phyloP scores from a whole-genome alignment of 1,284 basidiomycete species.

The Kalmanozyma brasiliensis region DNA sequence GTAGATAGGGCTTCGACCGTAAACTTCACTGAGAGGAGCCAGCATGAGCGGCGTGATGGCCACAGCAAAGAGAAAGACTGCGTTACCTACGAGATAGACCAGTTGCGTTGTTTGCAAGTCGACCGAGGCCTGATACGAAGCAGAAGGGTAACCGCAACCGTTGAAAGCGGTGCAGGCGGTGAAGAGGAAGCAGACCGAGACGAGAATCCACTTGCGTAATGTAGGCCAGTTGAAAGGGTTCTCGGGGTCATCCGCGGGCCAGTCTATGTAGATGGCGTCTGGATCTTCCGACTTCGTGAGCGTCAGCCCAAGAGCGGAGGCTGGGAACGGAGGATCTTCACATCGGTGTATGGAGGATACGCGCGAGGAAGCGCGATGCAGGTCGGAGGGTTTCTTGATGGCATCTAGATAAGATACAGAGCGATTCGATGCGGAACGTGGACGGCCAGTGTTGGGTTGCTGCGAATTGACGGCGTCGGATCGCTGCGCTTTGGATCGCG shows the following conservation, averaged over 20 bases:
- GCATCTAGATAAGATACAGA: conserved; percentile 36
- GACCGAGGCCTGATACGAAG: conserved; percentile 14
- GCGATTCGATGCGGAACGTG: conserved; percentile 25
- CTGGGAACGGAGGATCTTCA: conserved; percentile 32
- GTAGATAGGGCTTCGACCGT: conserved; percentile 52
- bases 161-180: conserved; percentile 57
- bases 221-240: conserved; percentile 59
- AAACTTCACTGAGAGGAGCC: conserved; percentile 54
- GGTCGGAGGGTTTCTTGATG: conserved; percentile 20
- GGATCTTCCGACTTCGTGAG: conserved; percentile 47
- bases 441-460: conserved; percentile 5
- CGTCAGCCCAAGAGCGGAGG: conserved; percentile 38
- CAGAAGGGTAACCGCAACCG: conserved; percentile 49
- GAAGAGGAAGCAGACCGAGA: conserved; percentile 48
- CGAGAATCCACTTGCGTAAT: conserved; percentile 34
- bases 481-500: conserved; percentile 11
- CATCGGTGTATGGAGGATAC: conserved; percentile 43
- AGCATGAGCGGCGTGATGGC: conserved; percentile 54
- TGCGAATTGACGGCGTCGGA: not conserved
- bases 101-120: conserved; percentile 39
- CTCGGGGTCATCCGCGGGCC: conserved; percentile 44
- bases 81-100: conserved; percentile 47
- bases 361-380: conserved; percentile 38
- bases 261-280: conserved; percentile 52
- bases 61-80: conserved; percentile 47